Evolutionary conservation across 306 rosid genomes (phyloP), one percentile per base, ranked within the genome.

Genomic region (Acacia acuminata): DNA sequence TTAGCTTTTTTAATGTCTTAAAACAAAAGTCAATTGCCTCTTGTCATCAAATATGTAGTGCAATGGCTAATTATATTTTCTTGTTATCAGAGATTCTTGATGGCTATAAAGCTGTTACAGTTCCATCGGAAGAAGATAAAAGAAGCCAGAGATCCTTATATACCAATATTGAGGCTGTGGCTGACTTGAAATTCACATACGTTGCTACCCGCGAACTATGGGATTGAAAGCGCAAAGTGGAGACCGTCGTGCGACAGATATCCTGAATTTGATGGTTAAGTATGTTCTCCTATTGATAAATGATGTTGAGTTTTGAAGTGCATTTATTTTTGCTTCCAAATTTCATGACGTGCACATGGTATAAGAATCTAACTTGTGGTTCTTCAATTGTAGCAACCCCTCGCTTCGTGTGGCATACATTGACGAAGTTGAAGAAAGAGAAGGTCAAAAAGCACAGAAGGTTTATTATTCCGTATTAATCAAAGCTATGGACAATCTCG

Each of bases 321-420:
- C 79, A 81, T 68, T 69, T 68, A 51, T 60, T 75, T 79, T 73
- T n/a, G 42, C 78, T 74, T 77, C 24, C 79, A 24, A 17, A 38
- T 71, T 70, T 73, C 61, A 48, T 76, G 27, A 71, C 53, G 56
- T 69, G 45, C 70, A 73, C 82, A 81, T 83, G 84, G 25, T 81
- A 53, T 48, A 75, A 73, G 87, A 84, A 82, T 71, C 63, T 77
- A 45, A 84, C 68, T 36, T 79, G 40, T 67, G 58, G 30, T 75
- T 80, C 83, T 81, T 80, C 79, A 22, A 25, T 75, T 80, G 79
- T 85, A 96, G 98, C 80, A 88, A 96, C 74, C 98, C 99, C 69
- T 87, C 99, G 8, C 98, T 96, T 81, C 96, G 99, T 51, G 99
- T 96, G 90, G 99, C 99, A 73, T 96, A 89, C 86, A 94, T 96